Evolutionary conservation across 2,329 filamentous ascomycete genomes (phyloP), one percentile per base, ranked within the genome.

Genomic region (Penicillium sp.): DNA sequence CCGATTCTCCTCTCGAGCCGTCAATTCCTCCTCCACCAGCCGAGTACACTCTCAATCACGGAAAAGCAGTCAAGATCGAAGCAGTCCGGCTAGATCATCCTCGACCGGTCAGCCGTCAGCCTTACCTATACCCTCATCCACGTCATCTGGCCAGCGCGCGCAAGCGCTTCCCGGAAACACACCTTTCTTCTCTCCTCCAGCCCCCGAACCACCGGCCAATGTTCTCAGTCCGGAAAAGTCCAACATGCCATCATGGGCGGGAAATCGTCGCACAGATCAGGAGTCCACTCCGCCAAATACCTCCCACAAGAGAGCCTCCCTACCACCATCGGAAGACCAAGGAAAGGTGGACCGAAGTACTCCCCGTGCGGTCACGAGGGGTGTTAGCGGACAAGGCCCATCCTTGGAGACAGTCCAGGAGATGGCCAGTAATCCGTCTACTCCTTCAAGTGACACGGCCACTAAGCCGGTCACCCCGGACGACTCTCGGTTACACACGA

Each of bases 351-450:
- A 77, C 47, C 76, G 64, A 51, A 67, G 60, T 51, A 61, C 58
- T 21, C 55, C 60, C 39, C 83, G 74, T 77, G 81, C 67, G 84
- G 85, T 66, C 15, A 80, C 78, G 27, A 80, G 86, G 59, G 83
- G 81, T 53, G 78, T 80, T 46, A 84, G 80, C 66, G 82, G 79
- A 51, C 82, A 80, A 45, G 81, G 77, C 29, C 80, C 86, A 42
- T 84, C 84, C 41, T 76, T 97, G 51, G 93, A 96, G 74, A 97
- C 94, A 0, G 93, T 97, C 13, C 89, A 96, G 68, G 93, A 97
- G 78, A 69, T 68, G 64, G 86, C 88, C 47, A 94, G 90, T 74
- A 83, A 90, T 54, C 85, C 88, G 36, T 86, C 84, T 43, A 89
- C 89, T 1, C 88, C 90, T 12, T 78, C 75, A 12, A 76, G 64